These are phyloP conservation scores for Lasiodiplodia hormozganensis DNA, from an alignment of 2,329 filamentous ascomycete species.

Conservation along the genomic window DNA sequence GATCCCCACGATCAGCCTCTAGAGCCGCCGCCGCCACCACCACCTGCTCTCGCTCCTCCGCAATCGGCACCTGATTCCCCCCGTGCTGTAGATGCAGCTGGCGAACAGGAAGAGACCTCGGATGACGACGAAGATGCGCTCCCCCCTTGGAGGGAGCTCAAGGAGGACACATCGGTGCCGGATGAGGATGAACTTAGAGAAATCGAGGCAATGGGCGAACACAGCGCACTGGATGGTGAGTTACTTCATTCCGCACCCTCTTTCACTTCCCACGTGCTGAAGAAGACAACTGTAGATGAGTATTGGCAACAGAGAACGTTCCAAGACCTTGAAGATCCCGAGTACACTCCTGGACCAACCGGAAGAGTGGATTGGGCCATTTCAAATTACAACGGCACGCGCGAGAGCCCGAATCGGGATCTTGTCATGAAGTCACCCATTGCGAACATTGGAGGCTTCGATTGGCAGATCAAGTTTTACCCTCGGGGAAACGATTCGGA, in stretches of 20 bases:
- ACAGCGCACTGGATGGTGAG: slow-evolving; percentile 63
- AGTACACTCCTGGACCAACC: slow-evolving; percentile 60
- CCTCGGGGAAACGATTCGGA: slow-evolving; percentile 66
- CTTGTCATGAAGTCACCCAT: slow-evolving; percentile 65
- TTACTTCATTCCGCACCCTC: slow-evolving; percentile 23
- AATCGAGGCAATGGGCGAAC: slow-evolving; percentile 58
- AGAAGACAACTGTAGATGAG: slow-evolving; percentile 47
- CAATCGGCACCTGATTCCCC: slow-evolving; percentile 8
- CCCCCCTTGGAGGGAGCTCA: slow-evolving; percentile 59
- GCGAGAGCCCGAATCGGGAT: slow-evolving; percentile 64
- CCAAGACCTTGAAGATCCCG: slow-evolving; percentile 63
- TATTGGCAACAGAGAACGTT: slow-evolving; percentile 67
- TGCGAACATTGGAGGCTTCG: slow-evolving; percentile 64
- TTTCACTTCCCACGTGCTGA: neutral
- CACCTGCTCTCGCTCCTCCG: slow-evolving; percentile 13
- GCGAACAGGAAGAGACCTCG: slow-evolving; percentile 36
- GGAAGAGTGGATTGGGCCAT: slow-evolving; percentile 66
- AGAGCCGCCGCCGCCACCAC: slow-evolving; percentile 22
- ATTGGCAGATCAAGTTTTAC: slow-evolving; percentile 72
- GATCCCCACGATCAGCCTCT: slow-evolving; percentile 3
- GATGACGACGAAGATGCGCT: slow-evolving; percentile 44
- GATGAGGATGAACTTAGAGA: slow-evolving; percentile 65
- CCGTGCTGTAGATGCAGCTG: neutral
- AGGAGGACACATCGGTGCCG: slow-evolving; percentile 63
- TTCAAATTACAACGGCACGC: slow-evolving; percentile 65